These are phyloP conservation scores for Tolypocladium pustulatum DNA, from an alignment of 2,329 filamentous ascomycete genomes.

Conservation along the genomic window DNA sequence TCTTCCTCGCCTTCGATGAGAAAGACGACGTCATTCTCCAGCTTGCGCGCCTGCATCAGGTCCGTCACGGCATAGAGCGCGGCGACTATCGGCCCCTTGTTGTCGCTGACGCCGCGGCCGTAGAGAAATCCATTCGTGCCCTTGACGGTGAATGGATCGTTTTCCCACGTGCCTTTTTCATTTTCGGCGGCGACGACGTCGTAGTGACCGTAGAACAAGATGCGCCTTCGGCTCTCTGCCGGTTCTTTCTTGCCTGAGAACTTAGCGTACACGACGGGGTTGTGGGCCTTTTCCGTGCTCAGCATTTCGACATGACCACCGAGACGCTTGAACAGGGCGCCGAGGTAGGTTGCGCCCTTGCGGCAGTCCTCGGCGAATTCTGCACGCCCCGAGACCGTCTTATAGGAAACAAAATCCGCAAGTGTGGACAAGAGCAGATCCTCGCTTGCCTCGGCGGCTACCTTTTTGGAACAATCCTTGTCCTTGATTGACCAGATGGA, in stretches of 20 bases:
- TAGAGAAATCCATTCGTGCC: constrained; percentile 90
- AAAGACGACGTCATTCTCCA: constrained; percentile 85
- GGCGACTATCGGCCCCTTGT: constrained; percentile 92
- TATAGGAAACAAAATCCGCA: constrained; percentile 80
- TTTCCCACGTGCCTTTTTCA: constrained; percentile 71
- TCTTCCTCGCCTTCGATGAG: constrained; percentile 96
- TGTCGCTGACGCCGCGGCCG: constrained; percentile 91
- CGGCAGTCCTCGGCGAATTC: constrained; percentile 88
- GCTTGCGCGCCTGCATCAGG: constrained; percentile 68
- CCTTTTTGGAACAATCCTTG: constrained; percentile 19
- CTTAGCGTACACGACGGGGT: constrained; percentile 86
- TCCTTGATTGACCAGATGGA: constrained; percentile 73
- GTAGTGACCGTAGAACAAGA: constrained; percentile 96
- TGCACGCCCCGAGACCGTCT: constrained; percentile 78
- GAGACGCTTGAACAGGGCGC: constrained; percentile 82
- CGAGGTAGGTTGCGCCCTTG: constrained; percentile 81
- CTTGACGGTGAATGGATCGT: constrained; percentile 80
- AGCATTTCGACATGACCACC: constrained; percentile 85
- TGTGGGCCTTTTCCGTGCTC: constrained; percentile 67
- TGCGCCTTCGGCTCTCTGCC: constrained; percentile 62
- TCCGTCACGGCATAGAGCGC: constrained; percentile 91
- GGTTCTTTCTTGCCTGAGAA: constrained; percentile 68
- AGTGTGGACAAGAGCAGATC: constrained; percentile 60
- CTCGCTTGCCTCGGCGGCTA: constrained; percentile 24
- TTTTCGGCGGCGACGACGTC: constrained; percentile 89